Evolutionary conservation across 2,329 filamentous ascomycete species (phyloP), one percentile per base, ranked within the genome.

Genomic region (Aspergillus sp.): DNA sequence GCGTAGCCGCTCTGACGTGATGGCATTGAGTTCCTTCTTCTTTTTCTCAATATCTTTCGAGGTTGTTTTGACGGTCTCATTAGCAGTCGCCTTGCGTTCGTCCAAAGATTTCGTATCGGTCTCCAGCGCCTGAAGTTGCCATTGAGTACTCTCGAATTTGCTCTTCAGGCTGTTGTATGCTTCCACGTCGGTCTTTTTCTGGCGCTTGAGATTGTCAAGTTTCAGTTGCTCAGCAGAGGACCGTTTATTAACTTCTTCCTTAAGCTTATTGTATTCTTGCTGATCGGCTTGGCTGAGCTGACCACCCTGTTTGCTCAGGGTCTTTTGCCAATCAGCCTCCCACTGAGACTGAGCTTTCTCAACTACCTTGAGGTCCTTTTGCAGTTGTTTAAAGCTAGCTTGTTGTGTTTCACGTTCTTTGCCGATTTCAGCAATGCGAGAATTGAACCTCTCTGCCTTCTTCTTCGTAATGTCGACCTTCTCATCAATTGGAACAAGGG

Each of bases 151-250:
- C 63, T 96, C 91, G 32, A 97, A 88, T 71, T 92, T 96, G 68
- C 90, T 90, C 74, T 90, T 93, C 61, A 98, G 80, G 62, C 89
- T 96, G 68, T 90, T 93, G 59, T 93, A 89, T 0, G 92, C 95
- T 58, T 96, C 92, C 61, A 93, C 89, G 68, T 98, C 93, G 0
- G 91, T 95, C 75, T 93, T 96, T 60, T 91, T 83, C 70, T 97
- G 91, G 20, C 93, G 91, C 56, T 86, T 84, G n/a, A 97, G 83
- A 62, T 92, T 91, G 74, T 96, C 90, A 39, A 96, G 82, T 64
- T 91, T 90, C 62, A 88, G 84, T 69, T 95, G 90, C 66, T 96
- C 90, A 8, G 85, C 83, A 7, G 92, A 89, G 26, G 91, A 89
- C 62, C 88, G 89, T 63, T 90, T 87, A 73, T 90, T 91, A 59